Evolutionary conservation across 352 stramenopile genomes (phyloP).

Genomic region (Phytopythium vexans): DNA sequence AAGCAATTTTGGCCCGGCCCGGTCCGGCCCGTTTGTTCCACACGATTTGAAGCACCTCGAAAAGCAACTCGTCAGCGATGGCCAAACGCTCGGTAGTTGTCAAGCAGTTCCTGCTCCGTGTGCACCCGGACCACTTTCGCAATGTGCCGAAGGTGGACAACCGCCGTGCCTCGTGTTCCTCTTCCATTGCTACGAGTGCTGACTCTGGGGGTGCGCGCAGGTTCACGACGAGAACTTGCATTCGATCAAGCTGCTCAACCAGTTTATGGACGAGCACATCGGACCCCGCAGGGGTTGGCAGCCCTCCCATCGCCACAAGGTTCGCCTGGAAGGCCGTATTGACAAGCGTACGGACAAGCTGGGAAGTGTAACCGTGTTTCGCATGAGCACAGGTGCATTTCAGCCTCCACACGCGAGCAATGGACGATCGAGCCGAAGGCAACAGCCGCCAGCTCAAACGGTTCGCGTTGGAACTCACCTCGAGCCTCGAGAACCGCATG

Average conservation of each 20-base stretch:
- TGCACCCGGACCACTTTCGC: constrained; percentile 69
- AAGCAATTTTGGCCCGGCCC: too few species aligned
- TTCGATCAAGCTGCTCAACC: constrained; percentile 68
- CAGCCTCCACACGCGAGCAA: constrained; percentile 12
- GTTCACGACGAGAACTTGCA: constrained; percentile 70
- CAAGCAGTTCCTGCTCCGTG: constrained; percentile 72
- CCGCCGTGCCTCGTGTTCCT: too few species aligned
- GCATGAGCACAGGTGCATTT: constrained; percentile 13
- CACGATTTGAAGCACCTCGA: neutral
- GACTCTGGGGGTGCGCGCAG: constrained; percentile 5
- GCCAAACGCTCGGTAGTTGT: constrained; percentile 46
- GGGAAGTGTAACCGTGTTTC: constrained; percentile 30
- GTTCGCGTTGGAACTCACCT: constrained; percentile 39
- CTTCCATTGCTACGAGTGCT: neutral
- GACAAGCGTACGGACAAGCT: too few species aligned
- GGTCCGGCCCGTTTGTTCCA: too few species aligned
- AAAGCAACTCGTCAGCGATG: too few species aligned
- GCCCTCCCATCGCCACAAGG: too few species aligned
- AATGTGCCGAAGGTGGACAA: constrained; percentile 31
- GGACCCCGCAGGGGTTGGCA: neutral
- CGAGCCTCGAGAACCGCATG: constrained; percentile 51
- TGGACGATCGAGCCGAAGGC: constrained; percentile 7
- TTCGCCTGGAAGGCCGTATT: too few species aligned
- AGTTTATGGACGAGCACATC: constrained; percentile 57
- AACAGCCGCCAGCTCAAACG: constrained; percentile 27